A percentile compares a stretch with the other conserved stretches of the same genome.
These are phyloP conservation scores for Fusarium secorum DNA, from an alignment of 2,329 filamentous ascomycete genomes.

Conservation along the genomic window DNA sequence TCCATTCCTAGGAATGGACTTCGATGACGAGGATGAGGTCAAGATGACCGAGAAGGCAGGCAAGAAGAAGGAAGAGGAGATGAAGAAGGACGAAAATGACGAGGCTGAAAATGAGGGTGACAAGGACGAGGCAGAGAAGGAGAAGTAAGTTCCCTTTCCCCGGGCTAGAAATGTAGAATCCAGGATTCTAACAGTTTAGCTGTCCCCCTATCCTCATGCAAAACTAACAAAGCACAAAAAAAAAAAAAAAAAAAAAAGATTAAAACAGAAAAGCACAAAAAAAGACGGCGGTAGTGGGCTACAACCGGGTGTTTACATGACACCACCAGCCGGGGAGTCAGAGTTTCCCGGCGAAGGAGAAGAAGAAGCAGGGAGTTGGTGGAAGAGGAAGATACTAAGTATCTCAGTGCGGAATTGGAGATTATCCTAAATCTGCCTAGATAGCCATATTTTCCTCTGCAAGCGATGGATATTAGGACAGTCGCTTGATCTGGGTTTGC, in stretches of 20 bases:
- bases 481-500: neutral
- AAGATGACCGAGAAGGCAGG: fast-evolving
- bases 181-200: neutral
- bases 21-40: neutral
- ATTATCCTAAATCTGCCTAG: neutral
- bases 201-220: fast-evolving
- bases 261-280: neutral
- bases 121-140: fast-evolving
- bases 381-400: neutral
- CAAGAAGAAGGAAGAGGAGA: neutral
- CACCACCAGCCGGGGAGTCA: neutral
- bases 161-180: neutral
- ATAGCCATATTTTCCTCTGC: neutral
- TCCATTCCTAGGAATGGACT: fast-evolving
- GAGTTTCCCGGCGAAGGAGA: neutral
- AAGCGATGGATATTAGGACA: neutral
- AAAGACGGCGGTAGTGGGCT: neutral
- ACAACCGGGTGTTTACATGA: neutral
- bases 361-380: neutral
- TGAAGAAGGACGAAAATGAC: neutral
- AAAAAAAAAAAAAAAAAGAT: neutral
- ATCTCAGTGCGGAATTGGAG: neutral
- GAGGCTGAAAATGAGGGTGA: fast-evolving
- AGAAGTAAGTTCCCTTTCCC: neutral
- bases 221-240: neutral